Evolutionary conservation across 352 stramenopile species (phyloP), one percentile per base, ranked within the genome.

Genomic region (Phytophthora ramorum): DNA sequence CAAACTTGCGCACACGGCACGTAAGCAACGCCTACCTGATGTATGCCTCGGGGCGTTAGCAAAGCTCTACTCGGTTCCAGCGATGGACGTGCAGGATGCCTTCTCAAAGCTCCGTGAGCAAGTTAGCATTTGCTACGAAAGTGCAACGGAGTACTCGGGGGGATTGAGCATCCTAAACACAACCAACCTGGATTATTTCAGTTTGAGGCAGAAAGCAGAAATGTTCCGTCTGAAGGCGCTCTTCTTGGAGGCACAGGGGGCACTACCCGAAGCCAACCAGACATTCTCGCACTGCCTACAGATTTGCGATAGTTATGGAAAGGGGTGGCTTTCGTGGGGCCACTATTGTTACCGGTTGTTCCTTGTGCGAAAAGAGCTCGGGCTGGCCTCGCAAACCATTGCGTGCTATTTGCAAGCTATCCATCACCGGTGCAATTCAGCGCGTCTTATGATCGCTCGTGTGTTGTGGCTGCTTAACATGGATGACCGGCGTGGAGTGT

Each of bases 271-370:
- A n/a, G 93, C 93, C 0, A 97, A 98, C 64, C 76, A 95, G 57
- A 95, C 90, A 7, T 98, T 97, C 58, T 97, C 90, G 35, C 83
- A 97, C 54, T 92, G 90, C 34, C 72, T 98, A 30, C 90, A 98
- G 69, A 92, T 98, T 66, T 97, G 88, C 34, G 87, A 96, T 66
- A 96, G 83, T 59, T 97, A 97, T 49, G 93, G 88, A 48, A 98
- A 98, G 60, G 92, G 90, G n/a, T 98, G 93, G 93, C 80, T 98
- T n/a, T 97, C 88, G 17, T 98, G 93, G 93, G 93, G 92, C n/a
- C 83, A 95, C 54, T 97, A 96, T 62, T 96, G 90, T 63, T 95
- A 97, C 50, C 71, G 80, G 1, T 64, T 97, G n/a, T 96, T 96
- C 47, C 59, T 91, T 28, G 79, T 88, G 20, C 78, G 80, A 3